Conservation (phyloP, 441 rosid genomes). For the Populus tomentosa region DNA sequence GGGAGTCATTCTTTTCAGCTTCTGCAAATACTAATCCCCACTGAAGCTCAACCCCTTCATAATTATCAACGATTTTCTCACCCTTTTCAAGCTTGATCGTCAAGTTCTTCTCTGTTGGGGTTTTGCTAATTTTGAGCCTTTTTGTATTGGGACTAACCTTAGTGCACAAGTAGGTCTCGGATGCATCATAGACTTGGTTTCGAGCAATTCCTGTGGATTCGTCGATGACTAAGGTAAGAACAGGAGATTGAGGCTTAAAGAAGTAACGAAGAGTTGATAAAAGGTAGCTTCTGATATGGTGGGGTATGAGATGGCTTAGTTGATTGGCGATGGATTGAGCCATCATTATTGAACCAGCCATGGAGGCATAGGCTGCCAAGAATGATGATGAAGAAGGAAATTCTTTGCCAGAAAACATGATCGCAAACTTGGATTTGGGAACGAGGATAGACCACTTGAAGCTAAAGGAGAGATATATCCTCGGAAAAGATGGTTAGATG, state of each 20-base stretch:
- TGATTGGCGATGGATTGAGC: background rate
- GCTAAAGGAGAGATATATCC: background rate
- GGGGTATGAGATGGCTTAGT: background rate
- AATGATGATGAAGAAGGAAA: background rate
- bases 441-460: background rate
- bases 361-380: background rate
- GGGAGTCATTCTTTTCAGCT: background rate
- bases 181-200: conserved; percentile 47
- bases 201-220: conserved; percentile 28
- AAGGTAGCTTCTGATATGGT: background rate
- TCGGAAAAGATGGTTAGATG: background rate
- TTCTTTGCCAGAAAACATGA: background rate
- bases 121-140: conserved; percentile 40
- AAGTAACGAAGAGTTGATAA: conserved; percentile 22
- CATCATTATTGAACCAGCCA: background rate
- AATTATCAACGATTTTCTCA: conserved; percentile 37
- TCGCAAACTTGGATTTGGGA: background rate
- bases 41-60: conserved; percentile 31
- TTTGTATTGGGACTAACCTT: conserved; percentile 37
- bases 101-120: conserved; percentile 35
- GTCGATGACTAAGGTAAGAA: conserved; percentile 39
- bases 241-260: conserved; percentile 24
- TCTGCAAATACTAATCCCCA: conserved; percentile 35
- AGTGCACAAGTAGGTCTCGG: conserved; percentile 44
- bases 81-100: conserved; percentile 35